Conservation (phyloP, 305 asterid species). For the Fraxinus xanthoxyloides region DNA sequence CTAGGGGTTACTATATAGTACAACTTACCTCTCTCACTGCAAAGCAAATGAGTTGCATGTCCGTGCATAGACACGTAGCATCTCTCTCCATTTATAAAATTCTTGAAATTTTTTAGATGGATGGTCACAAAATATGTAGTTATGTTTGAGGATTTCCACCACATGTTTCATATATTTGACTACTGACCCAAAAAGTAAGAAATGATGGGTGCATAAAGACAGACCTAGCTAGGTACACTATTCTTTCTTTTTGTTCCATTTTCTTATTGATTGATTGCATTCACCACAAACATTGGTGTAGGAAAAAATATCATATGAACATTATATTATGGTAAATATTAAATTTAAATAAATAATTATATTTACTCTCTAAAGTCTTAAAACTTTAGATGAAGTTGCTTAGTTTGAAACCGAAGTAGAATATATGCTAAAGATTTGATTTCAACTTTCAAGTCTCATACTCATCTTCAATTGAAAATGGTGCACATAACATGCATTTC, state of each 20-base stretch:
- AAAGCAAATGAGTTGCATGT: constrained; percentile 38
- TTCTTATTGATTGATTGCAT: not conserved
- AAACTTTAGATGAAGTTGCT: too few species aligned
- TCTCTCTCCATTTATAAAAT: not conserved
- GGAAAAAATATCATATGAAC: too few species aligned
- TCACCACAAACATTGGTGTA: not conserved
- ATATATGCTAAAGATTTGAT: too few species aligned
- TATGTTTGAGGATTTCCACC: constrained; percentile 7
- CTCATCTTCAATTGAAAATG: too few species aligned
- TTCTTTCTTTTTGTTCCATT: not conserved
- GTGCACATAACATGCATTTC: too few species aligned
- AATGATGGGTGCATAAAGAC: not conserved
- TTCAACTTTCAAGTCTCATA: too few species aligned
- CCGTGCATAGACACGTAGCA: not conserved
- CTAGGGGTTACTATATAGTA: constrained; percentile 39
- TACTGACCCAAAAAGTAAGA: not conserved
- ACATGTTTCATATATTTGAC: not conserved
- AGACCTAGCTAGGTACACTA: not conserved
- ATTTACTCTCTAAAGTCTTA: too few species aligned
- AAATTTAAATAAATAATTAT: too few species aligned
- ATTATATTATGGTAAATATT: too few species aligned
- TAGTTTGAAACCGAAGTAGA: too few species aligned
- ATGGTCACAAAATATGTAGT: not conserved
- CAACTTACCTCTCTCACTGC: constrained; percentile 36
- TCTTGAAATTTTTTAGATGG: too few species aligned